Evolutionary conservation across 2,329 filamentous ascomycete genomes (phyloP).

Genomic region (Furcasterigmium sp.): DNA sequence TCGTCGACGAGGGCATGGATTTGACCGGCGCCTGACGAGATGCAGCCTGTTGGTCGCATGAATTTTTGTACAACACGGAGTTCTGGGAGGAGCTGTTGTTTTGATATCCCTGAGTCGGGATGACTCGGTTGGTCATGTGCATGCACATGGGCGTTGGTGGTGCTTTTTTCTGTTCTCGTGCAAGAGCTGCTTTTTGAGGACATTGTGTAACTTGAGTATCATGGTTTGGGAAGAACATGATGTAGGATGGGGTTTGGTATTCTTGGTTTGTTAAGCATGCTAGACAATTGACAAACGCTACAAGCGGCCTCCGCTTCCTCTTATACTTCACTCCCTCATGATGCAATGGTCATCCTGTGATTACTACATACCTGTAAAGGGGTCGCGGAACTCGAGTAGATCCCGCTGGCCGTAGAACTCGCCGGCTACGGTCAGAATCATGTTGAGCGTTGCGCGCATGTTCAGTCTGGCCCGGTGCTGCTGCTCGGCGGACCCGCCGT

Average conservation of each 20-base stretch:
- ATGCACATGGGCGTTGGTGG: no score
- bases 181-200: constrained; percentile 15
- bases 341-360: no score
- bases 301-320: no score
- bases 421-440: constrained; percentile 83
- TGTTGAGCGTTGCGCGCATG: constrained; percentile 73
- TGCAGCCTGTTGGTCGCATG: no score
- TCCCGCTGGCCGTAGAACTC: constrained; percentile 89
- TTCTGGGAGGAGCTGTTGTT: constrained; percentile 3
- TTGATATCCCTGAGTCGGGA: not conserved
- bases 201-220: constrained; percentile 1
- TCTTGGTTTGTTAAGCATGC: no score
- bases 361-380: constrained; percentile 41
- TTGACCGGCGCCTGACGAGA: constrained; percentile 32
- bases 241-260: not conserved
- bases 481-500: constrained; percentile 11
- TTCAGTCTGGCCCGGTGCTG: constrained; percentile 36
- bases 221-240: not conserved
- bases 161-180: constrained; percentile 10
- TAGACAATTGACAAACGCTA: no score
- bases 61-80: not conserved
- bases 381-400: constrained; percentile 68
- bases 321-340: not conserved
- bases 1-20: constrained; percentile 41
- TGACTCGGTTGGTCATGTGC: not conserved